A percentile compares a stretch with the other conserved stretches of the same genome.
phyloP scores from a whole-genome alignment of 2,329 filamentous ascomycete genomes.

The Capronia epimyces region DNA sequence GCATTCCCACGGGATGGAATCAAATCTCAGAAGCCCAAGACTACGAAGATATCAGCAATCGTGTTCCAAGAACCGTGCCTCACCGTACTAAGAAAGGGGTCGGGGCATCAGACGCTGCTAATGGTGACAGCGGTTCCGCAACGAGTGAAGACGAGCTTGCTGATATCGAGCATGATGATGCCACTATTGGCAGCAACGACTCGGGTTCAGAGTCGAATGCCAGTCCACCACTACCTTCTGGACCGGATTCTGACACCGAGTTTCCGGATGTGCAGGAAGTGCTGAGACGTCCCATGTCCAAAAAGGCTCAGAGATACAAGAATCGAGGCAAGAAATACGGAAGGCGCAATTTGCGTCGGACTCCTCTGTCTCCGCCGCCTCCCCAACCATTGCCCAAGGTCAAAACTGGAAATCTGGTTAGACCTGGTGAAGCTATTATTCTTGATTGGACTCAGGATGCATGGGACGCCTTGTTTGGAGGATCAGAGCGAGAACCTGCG shows the following conservation, averaged over 20 bases:
- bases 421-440: conserved; percentile 76
- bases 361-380: conserved; percentile 13
- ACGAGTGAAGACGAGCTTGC: conserved; percentile 35
- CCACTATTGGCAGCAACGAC: conserved; percentile 20
- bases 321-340: conserved; percentile 34
- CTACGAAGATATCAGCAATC: conserved; percentile 21
- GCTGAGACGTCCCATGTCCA: conserved; percentile 21
- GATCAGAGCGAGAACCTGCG: conserved; percentile 38
- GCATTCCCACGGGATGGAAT: conserved; percentile 66
- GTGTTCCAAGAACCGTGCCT: conserved; percentile 19
- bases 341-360: conserved; percentile 18
- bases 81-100: conserved; percentile 19
- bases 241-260: conserved; percentile 32
- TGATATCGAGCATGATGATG: conserved; percentile 24
- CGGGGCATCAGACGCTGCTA: conserved; percentile 12
- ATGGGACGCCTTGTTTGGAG: conserved; percentile 64
- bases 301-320: conserved; percentile 34
- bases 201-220: conserved; percentile 21
- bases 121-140: conserved; percentile 28
- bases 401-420: conserved; percentile 54
- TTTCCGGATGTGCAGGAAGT: conserved; percentile 24
- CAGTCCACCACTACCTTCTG: conserved; percentile 22
- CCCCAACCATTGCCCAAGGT: conserved; percentile 20
- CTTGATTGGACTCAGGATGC: conserved; percentile 75
- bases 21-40: conserved; percentile 37